Evolutionary conservation across 495 filamentous ascomycete species (phyloP).

Genomic region (Trichocladium antarcticum): DNA sequence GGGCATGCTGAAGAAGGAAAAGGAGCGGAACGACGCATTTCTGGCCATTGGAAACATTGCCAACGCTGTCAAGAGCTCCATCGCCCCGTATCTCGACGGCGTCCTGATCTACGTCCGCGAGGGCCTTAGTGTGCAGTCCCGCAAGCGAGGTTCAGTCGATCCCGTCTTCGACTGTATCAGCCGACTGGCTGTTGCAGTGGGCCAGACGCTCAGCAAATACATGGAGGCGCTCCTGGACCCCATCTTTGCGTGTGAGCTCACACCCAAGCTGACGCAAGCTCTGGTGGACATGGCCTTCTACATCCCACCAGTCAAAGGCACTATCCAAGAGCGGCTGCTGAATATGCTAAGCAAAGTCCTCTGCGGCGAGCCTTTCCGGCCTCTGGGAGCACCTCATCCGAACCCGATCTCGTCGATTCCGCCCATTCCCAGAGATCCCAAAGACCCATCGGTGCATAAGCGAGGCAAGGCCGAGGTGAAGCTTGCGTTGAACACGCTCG

Average conservation of each 20-base stretch:
- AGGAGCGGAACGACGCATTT: conserved; percentile 85
- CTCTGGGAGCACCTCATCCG: conserved; percentile 68
- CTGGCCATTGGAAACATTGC: conserved; percentile 91
- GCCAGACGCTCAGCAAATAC: conserved; percentile 93
- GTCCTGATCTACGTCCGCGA: conserved; percentile 88
- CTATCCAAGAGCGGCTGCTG: conserved; percentile 84
- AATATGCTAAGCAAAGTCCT: conserved; percentile 92
- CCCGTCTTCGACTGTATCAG: conserved; percentile 98
- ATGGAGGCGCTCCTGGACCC: conserved; percentile 93
- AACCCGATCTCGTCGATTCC: conserved; percentile 58
- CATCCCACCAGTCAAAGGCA: conserved; percentile 84
- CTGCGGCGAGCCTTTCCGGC: conserved; percentile 80
- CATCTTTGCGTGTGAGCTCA: conserved; percentile 92
- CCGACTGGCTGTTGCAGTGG: conserved; percentile 86
- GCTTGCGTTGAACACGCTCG: conserved; percentile 80
- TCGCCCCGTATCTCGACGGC: conserved; percentile 88
- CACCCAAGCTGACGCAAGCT: conserved; percentile 83
- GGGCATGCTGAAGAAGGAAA: conserved; percentile 87
- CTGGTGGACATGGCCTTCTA: conserved; percentile 98
- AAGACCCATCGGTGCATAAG: conserved; percentile 56
- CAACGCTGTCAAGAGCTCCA: conserved; percentile 85
- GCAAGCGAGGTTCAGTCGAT: conserved; percentile 66
- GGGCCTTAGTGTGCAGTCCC: conserved; percentile 66
- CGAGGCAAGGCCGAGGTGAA: conserved; percentile 83
- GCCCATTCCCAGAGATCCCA: conserved; percentile 75